phyloP scores from a whole-genome alignment of 805 yeast genomes.

The Blastobotrys chiropterorum region DNA sequence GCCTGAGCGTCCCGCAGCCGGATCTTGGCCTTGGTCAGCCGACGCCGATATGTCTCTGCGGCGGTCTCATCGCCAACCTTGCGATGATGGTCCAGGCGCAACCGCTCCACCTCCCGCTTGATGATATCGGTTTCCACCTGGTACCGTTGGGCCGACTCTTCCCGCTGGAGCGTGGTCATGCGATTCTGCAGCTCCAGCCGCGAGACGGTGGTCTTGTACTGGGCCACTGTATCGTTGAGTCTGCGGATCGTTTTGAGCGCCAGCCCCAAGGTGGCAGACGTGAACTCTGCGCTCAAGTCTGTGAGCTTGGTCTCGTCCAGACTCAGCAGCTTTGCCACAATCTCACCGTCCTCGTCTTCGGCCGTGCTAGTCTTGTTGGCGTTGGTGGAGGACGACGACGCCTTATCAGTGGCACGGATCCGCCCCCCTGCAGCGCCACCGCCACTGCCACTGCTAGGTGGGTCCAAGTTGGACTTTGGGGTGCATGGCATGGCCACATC shows the following conservation, averaged over 20 bases:
- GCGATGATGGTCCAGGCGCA: slow-evolving; percentile 32
- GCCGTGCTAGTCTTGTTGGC: too few relatives aligned
- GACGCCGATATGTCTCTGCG: slow-evolving; percentile 32
- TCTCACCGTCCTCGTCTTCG: neutral
- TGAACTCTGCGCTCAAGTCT: neutral
- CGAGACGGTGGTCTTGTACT: slow-evolving; percentile 11
- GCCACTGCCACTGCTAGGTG: neutral
- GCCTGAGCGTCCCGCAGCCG: slow-evolving; percentile 41
- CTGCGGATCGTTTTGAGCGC: neutral
- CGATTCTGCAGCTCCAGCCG: slow-evolving; percentile 32
- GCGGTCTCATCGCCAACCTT: slow-evolving; percentile 21
- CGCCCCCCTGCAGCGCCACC: neutral
- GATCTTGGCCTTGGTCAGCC: slow-evolving; percentile 37
- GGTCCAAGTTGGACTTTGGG: neutral
- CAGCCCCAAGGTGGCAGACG: neutral
- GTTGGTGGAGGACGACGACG: neutral
- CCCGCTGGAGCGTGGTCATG: slow-evolving; percentile 38
- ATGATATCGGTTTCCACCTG: slow-evolving; percentile 43
- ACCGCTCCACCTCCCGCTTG: slow-evolving; percentile 42
- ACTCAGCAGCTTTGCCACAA: neutral
- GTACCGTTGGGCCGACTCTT: slow-evolving; percentile 40
- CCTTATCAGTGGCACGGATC: neutral
- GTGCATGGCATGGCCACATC: neutral
- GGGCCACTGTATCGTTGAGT: neutral
- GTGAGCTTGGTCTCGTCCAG: neutral